Conservation (phyloP, 1,284 basidiomycete genomes). For the Mycosarcoma maydis region DNA sequence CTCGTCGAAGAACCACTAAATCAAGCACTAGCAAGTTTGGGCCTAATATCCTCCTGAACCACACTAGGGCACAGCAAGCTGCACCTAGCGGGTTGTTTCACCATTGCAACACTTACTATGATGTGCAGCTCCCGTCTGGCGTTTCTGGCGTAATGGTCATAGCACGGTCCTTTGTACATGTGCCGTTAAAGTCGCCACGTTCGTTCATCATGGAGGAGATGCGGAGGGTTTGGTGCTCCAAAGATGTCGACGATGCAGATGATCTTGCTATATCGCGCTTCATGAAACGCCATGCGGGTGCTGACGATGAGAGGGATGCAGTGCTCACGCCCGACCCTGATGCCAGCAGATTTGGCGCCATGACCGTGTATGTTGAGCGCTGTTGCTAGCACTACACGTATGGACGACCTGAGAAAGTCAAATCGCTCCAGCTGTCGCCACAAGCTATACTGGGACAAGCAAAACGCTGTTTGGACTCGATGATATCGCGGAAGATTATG, state of each 20-base stretch:
- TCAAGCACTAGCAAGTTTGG: too few relatives aligned
- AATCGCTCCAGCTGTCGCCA: too few relatives aligned
- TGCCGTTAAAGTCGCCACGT: constrained; percentile 48
- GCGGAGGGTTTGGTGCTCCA: constrained; percentile 20
- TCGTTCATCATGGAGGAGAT: constrained; percentile 43
- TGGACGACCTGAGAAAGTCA: not conserved
- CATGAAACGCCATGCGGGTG: constrained; percentile 11
- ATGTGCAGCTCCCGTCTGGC: constrained; percentile 39
- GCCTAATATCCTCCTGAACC: too few relatives aligned
- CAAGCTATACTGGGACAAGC: too few relatives aligned
- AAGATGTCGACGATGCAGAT: constrained; percentile 11
- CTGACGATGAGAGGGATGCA: constrained; percentile 8
- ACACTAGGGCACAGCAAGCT: not conserved
- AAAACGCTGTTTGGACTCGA: too few relatives aligned
- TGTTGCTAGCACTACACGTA: not conserved
- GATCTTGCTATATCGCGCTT: constrained; percentile 4
- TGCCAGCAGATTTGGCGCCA: constrained; percentile 17
- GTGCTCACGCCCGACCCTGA: constrained; percentile 8
- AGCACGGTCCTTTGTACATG: constrained; percentile 31
- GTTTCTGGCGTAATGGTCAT: constrained; percentile 47
- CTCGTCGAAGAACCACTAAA: too few relatives aligned
- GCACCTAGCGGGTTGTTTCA: not conserved
- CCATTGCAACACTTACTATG: constrained; percentile 21
- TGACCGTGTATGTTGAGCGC: not conserved
- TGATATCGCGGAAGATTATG: too few relatives aligned